Percentiles rank a stretch among this genome's conserved stretches.
These are phyloP conservation scores for Cyclocybe cylindracea DNA, from an alignment of 768 basidiomycete species.

Conservation along the genomic window DNA sequence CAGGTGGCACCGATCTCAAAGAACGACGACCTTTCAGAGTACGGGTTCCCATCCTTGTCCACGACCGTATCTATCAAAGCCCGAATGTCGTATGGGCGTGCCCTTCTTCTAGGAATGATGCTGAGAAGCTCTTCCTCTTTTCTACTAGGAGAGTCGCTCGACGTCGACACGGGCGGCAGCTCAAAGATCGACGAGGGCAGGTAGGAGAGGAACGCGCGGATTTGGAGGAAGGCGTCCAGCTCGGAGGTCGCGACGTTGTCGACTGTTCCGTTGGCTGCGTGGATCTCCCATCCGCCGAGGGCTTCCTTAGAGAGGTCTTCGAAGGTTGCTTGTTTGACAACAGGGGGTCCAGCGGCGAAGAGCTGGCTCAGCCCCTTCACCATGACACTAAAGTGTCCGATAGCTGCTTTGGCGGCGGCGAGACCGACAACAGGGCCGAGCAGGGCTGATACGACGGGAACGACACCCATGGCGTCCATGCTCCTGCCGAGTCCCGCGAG, in stretches of 20 bases:
- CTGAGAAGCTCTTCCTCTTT: conserved; percentile 34
- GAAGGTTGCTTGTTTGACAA: conserved; percentile 38
- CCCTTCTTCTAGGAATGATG: conserved; percentile 36
- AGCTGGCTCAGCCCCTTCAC: conserved; percentile 39
- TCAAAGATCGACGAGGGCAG: conserved; percentile 41
- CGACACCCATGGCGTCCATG: conserved; percentile 37
- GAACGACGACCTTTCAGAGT: conserved; percentile 23
- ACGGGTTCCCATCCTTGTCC: conserved; percentile 23
- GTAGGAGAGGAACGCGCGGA: conserved; percentile 36
- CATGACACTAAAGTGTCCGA: conserved; percentile 44
- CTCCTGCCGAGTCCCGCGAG: conserved; percentile 35
- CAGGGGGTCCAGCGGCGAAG: conserved; percentile 36
- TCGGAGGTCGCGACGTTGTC: conserved; percentile 39
- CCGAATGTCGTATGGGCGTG: conserved; percentile 37
- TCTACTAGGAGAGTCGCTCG: conserved; percentile 26
- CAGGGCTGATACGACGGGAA: conserved; percentile 39
- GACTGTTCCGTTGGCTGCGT: conserved; percentile 36
- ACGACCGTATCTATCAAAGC: conserved; percentile 34
- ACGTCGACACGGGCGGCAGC: conserved; percentile 27
- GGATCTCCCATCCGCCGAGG: conserved; percentile 38
- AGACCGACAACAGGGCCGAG: conserved; percentile 42
- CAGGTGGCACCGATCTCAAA: conserved; percentile 40
- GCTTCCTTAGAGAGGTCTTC: conserved; percentile 36
- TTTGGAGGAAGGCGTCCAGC: conserved; percentile 35
- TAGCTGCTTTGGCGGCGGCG: conserved; percentile 38